Percentiles rank a stretch among this genome's conserved stretches.
Conservation (phyloP, 345 rosid genomes). For the Populus deltoides region DNA sequence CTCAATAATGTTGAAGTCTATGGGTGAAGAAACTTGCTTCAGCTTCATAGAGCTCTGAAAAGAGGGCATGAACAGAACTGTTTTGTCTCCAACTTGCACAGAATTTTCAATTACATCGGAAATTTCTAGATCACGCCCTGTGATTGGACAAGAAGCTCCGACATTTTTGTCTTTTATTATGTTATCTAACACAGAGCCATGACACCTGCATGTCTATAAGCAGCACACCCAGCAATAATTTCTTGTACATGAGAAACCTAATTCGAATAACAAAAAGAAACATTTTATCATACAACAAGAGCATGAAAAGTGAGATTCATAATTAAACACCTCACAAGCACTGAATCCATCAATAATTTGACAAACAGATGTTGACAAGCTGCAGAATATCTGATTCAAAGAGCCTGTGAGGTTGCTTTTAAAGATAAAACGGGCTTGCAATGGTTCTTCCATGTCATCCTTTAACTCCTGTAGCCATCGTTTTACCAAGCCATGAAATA, state of each 20-base stretch:
- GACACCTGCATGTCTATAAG: conserved; percentile 76
- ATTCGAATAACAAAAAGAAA: background rate
- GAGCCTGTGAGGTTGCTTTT: conserved; percentile 50
- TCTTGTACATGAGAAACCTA: background rate
- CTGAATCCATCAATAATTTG: conserved; percentile 58
- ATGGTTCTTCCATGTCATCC: conserved; percentile 66
- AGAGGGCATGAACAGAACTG: conserved; percentile 57
- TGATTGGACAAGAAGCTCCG: conserved; percentile 49
- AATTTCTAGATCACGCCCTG: conserved; percentile 43
- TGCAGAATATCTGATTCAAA: conserved; percentile 65
- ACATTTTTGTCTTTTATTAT: conserved; percentile 27
- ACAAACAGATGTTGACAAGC: conserved; percentile 43
- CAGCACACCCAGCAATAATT: conserved; percentile 3
- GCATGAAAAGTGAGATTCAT: background rate
- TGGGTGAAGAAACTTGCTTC: conserved; percentile 46
- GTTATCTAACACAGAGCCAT: conserved; percentile 45
- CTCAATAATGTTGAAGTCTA: conserved; percentile 59
- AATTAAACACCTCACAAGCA: conserved; percentile 52
- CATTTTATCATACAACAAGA: background rate
- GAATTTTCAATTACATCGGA: conserved; percentile 54
- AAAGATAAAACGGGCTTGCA: conserved; percentile 64
- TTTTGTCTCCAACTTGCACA: conserved; percentile 61
- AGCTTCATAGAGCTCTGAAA: conserved; percentile 41
- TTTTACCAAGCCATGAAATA: conserved; percentile 64
- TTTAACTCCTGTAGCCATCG: conserved; percentile 71